Evolutionary conservation across 2,329 filamentous ascomycete species (phyloP).

Genomic region (Verticillium tricorpus): DNA sequence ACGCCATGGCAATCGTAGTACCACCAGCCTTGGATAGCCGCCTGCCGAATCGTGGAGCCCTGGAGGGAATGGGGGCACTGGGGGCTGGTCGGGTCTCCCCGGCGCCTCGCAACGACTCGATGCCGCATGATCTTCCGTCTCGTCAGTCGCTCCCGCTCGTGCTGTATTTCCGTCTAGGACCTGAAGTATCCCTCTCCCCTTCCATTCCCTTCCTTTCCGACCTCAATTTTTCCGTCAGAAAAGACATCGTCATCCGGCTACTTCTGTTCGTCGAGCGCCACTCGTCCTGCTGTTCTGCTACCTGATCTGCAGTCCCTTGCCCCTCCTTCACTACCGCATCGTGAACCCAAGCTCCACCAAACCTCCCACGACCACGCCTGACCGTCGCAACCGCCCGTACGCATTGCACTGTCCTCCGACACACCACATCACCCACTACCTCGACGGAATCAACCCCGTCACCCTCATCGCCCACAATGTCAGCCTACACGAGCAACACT

Average conservation of each 20-base stretch:
- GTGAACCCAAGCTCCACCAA: not conserved
- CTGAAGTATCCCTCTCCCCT: not conserved
- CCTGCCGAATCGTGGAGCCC: constrained; percentile 12
- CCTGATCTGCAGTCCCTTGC: not conserved
- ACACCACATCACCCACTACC: not conserved
- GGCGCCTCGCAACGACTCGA: not conserved
- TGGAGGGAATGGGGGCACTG: not conserved
- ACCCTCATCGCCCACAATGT: constrained; percentile 8
- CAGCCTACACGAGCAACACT: constrained; percentile 23
- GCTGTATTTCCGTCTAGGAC: not conserved
- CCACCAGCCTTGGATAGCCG: constrained; percentile 10
- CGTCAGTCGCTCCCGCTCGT: not conserved
- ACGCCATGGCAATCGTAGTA: constrained; percentile 5
- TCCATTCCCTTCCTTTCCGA: constrained; percentile 1
- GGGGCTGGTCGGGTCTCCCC: not conserved
- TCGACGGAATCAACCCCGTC: too few species aligned
- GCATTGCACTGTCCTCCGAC: not conserved
- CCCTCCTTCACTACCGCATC: not conserved
- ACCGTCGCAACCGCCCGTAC: not conserved
- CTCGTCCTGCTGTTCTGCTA: not conserved
- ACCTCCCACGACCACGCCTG: not conserved
- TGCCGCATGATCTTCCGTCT: not conserved
- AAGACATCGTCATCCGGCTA: not conserved
- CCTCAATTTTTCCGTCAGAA: constrained; percentile 8
- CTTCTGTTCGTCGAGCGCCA: not conserved